Percentiles rank a stretch among this genome's conserved stretches.
phyloP scores from a whole-genome alignment of 2,329 filamentous ascomycete species.

The Calonectria montana region DNA sequence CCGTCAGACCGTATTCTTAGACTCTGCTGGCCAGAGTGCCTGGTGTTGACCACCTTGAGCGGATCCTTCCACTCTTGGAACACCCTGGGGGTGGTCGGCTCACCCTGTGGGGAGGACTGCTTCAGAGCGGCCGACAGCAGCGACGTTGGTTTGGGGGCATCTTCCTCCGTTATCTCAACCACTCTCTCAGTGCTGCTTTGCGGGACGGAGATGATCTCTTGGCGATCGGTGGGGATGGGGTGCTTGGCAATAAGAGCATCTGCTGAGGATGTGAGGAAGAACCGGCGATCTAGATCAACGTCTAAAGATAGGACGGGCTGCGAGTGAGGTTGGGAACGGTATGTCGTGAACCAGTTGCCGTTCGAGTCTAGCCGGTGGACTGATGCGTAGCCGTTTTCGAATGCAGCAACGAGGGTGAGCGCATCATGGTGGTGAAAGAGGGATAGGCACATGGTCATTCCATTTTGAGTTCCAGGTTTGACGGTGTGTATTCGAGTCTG shows the following conservation, averaged over 20 bases:
- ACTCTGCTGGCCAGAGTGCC: constrained; percentile 90
- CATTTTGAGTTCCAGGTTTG: constrained; percentile 63
- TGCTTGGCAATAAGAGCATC: constrained; percentile 85
- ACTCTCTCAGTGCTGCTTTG: constrained; percentile 36
- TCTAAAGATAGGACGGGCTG: constrained; percentile 86
- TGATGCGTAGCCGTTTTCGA: constrained; percentile 84
- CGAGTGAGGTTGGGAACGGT: constrained; percentile 75
- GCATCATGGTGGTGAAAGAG: constrained; percentile 63
- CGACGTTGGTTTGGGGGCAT: constrained; percentile 26
- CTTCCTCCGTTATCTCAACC: constrained; percentile 39
- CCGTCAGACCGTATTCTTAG: constrained; percentile 82
- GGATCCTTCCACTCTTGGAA: constrained; percentile 57
- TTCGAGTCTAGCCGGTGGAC: constrained; percentile 65
- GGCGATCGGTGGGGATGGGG: constrained; percentile 62
- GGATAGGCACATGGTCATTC: constrained; percentile 90
- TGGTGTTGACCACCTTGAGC: constrained; percentile 77
- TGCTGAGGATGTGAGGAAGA: constrained; percentile 83
- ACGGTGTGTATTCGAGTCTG: constrained; percentile 74
- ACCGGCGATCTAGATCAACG: constrained; percentile 60
- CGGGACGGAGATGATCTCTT: constrained; percentile 38
- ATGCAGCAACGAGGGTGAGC: constrained; percentile 78
- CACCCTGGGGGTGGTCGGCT: constrained; percentile 20
- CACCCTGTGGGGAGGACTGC: not conserved
- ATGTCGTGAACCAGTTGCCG: constrained; percentile 63
- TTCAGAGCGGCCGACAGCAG: constrained; percentile 40